Conservation (phyloP, 805 yeast genomes). For the Teunomyces lycoperdinae region DNA sequence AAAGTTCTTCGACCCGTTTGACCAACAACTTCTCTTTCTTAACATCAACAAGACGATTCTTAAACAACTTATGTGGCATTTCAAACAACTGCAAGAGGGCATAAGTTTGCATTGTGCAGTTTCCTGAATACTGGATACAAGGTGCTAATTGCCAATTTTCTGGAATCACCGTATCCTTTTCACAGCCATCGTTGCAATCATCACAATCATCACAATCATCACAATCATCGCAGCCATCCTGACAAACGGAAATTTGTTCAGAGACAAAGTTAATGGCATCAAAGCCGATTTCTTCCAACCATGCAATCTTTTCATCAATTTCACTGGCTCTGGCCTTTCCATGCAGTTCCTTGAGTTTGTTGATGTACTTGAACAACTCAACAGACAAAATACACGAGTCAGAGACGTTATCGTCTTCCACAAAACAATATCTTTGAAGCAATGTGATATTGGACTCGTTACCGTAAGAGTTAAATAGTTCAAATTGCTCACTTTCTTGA, state of each 20-base stretch:
- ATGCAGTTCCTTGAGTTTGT: conserved; percentile 15
- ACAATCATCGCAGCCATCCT: conserved; percentile 9
- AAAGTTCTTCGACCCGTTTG: conserved; percentile 15
- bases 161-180: conserved; percentile 19
- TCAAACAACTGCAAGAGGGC: conserved; percentile 30
- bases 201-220: conserved; percentile 17
- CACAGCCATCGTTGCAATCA: conserved; percentile 13
- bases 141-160: conserved; percentile 47
- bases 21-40: conserved; percentile 20
- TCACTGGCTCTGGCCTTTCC: conserved; percentile 29
- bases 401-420: conserved; percentile 43
- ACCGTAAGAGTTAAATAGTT: conserved; percentile 83
- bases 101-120: conserved; percentile 42
- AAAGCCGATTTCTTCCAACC: conserved; percentile 51
- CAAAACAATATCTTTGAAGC: conserved; percentile 78
- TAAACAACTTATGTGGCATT: conserved; percentile 28
- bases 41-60: conserved; percentile 16
- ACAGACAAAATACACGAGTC: conserved; percentile 59
- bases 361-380: conserved; percentile 40
- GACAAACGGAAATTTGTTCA: neutral
- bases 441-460: conserved; percentile 60
- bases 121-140: conserved; percentile 39
- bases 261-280: conserved; percentile 30
- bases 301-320: conserved; percentile 38
- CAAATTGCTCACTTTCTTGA: conserved; percentile 41